Conservation (phyloP, 1,284 basidiomycete species). For the Porodaedalea pini region DNA sequence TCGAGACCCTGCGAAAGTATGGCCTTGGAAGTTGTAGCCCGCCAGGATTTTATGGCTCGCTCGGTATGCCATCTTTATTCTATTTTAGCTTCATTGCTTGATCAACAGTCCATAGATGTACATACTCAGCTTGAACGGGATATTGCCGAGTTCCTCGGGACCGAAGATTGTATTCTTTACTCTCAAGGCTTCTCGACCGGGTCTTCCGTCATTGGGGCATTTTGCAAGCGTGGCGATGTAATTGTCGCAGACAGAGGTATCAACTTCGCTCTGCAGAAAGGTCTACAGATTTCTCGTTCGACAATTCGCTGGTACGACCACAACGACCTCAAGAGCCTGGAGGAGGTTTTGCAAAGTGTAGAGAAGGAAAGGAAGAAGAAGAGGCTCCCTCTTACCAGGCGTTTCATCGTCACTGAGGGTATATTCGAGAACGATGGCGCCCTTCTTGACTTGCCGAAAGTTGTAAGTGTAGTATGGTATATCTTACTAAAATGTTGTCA, state of each 20-base stretch:
- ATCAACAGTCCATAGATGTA: slow-evolving; percentile 77
- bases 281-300: slow-evolving; percentile 92
- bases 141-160: slow-evolving; percentile 87
- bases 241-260: slow-evolving; percentile 96
- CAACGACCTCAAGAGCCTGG: slow-evolving; percentile 88
- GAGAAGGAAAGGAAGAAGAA: slow-evolving; percentile 88
- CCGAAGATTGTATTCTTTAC: slow-evolving; percentile 89
- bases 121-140: slow-evolving; percentile 88
- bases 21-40: slow-evolving; percentile 96
- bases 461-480: slow-evolving; percentile 52
- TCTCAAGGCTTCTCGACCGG: slow-evolving; percentile 92
- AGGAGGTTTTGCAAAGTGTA: slow-evolving; percentile 79
- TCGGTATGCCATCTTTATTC: slow-evolving; percentile 51
- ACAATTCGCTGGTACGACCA: slow-evolving; percentile 96
- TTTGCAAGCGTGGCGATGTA: slow-evolving; percentile 96
- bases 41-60: slow-evolving; percentile 95
- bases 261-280: slow-evolving; percentile 96
- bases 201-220: slow-evolving; percentile 94
- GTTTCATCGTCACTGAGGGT: slow-evolving; percentile 97
- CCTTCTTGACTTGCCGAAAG: slow-evolving; percentile 86
- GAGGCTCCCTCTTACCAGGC: slow-evolving; percentile 76
- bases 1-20: slow-evolving; percentile 87
- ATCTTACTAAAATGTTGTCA: neutral
- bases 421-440: slow-evolving; percentile 94
- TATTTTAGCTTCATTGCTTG: neutral